These are phyloP conservation scores for Pyricularia pennisetigena DNA, from an alignment of 2,329 filamentous ascomycete genomes.

Conservation along the genomic window DNA sequence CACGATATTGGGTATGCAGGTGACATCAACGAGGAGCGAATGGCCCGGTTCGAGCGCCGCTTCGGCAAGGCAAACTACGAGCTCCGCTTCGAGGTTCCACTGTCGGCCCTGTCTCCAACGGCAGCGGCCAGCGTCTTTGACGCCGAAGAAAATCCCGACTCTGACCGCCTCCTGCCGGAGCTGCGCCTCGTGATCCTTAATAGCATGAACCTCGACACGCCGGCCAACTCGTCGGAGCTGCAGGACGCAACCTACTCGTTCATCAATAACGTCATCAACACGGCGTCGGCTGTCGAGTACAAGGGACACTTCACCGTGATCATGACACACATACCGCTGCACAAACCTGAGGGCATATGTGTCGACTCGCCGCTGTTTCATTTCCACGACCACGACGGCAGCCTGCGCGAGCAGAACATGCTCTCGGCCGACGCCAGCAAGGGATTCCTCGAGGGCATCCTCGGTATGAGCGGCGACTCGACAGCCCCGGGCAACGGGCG, in stretches of 20 bases:
- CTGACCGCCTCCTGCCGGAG: constrained; percentile 47
- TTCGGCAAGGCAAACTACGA: constrained; percentile 93
- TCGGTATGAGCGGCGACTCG: constrained; percentile 60
- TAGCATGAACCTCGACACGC: constrained; percentile 86
- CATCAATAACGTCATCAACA: constrained; percentile 57
- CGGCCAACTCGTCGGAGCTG: constrained; percentile 55
- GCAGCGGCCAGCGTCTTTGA: constrained; percentile 31
- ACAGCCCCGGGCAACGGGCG: constrained; percentile 48
- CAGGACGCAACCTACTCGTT: constrained; percentile 73
- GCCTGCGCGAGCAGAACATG: constrained; percentile 85
- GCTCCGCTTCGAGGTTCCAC: constrained; percentile 57
- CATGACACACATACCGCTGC: constrained; percentile 83
- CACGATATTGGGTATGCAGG: constrained; percentile 96
- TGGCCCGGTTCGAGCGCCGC: constrained; percentile 70
- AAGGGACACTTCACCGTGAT: constrained; percentile 67
- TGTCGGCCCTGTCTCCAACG: constrained; percentile 24
- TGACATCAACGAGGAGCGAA: constrained; percentile 66
- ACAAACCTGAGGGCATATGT: constrained; percentile 75
- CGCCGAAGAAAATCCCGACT: constrained; percentile 30
- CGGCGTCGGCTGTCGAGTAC: constrained; percentile 49
- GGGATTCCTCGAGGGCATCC: constrained; percentile 75
- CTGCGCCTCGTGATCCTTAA: constrained; percentile 82
- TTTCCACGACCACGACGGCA: constrained; percentile 59
- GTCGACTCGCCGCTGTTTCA: constrained; percentile 76
- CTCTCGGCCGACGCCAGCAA: constrained; percentile 63